Evolutionary conservation across 2,329 filamentous ascomycete genomes (phyloP).

Genomic region (Apiospora koreana): DNA sequence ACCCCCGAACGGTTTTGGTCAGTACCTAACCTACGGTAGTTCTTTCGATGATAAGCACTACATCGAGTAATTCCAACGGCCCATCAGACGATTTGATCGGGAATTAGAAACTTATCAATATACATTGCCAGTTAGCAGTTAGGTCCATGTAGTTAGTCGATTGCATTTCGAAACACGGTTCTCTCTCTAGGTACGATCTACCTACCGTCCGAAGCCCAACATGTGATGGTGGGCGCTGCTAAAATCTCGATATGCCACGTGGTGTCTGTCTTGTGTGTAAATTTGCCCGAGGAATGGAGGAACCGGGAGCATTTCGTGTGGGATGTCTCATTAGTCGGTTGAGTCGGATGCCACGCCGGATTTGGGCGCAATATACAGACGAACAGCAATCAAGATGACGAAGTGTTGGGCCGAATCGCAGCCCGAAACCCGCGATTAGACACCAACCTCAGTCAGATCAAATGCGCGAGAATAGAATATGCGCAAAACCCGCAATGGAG

Average conservation of each 20-base stretch:
- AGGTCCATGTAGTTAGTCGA: background rate
- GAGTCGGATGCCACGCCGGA: slow-evolving; percentile 1
- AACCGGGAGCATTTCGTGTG: background rate
- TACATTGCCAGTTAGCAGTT: background rate
- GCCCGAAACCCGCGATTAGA: too few species aligned
- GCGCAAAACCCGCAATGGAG: background rate
- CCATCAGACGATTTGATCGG: background rate
- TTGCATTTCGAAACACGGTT: background rate
- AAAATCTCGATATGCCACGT: background rate
- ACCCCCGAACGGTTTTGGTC: background rate
- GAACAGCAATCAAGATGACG: background rate
- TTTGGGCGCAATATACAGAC: background rate
- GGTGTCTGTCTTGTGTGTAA: background rate
- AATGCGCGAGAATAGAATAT: background rate
- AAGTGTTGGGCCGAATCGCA: background rate
- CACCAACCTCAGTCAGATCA: too few species aligned
- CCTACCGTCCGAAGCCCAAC: background rate
- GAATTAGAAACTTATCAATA: background rate
- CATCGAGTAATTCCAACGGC: background rate
- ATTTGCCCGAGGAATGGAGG: background rate
- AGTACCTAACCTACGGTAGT: too few species aligned
- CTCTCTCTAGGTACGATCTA: background rate
- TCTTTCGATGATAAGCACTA: too few species aligned
- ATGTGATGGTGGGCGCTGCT: background rate
- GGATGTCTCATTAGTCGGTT: slow-evolving; percentile 5